Evolutionary conservation across 2,329 filamentous ascomycete species (phyloP), one percentile per base, ranked within the genome.

Genomic region (Aaosphaeria pasadenensis): DNA sequence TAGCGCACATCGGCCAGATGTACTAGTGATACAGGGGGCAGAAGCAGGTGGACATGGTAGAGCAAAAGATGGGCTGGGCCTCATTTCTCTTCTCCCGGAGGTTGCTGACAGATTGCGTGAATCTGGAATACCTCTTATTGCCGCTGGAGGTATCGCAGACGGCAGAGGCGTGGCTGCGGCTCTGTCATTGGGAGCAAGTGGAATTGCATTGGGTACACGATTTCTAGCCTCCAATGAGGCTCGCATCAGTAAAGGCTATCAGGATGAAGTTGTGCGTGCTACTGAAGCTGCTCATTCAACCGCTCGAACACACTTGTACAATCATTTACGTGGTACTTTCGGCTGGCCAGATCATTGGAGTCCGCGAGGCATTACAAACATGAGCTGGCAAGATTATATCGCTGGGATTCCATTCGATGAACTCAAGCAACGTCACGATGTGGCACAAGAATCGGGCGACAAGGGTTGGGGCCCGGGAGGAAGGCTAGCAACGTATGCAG

Each of bases 41-140:
- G 84, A 87, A 64, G 84, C 83, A 1, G 84, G 83, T 5, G 84
- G 84, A 0, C 84, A 87, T 59, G 83, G 84, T 52, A 78, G 80
- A 40, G 72, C 73, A 1, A 66, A 70, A 17, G 33, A 36, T 4
- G 81, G 79, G 3, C 76, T 78, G 2, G 76, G 82, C 5, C 67
- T 86, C 2, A 64, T 85, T 4, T 72, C 76, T 3, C 65, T 87
- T 4, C 63, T 87, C 33, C 81, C 82, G 0, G 83, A 86, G 66
- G 74, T 84, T 7, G 67, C 64, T 43, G 75, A 77, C 48, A 71
- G 78, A 46, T 52, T 85, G 11, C 33, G 33, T n/a, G 33, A n/a
- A 36, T 39, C 86, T 0, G 33, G 33, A 9, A 36, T 36, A n/a
- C 9, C 9, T 9, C 2, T 36, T 36, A n/a, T 36, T 9, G 33